Base-by-base conservation (phyloP, 75 land plant genomes). In the Adiantum capillusveneris region DNA sequence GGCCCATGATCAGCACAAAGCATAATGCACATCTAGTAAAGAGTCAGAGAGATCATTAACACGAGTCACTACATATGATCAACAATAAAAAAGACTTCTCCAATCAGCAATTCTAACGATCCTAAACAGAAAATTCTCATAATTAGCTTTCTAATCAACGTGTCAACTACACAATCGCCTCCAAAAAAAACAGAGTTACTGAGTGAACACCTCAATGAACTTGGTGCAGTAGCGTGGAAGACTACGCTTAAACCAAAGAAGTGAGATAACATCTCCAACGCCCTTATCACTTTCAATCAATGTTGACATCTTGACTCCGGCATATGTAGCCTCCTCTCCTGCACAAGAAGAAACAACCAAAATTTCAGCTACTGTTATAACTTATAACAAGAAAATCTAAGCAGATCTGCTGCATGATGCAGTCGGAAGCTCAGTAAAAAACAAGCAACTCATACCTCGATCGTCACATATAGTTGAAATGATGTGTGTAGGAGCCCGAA, bases 1-100 rank as follows among this genome's bases (percentile, higher is more conserved):
- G 99, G 99, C 39, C 99, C 99, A 57, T 95, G 99, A 39, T 95
- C 99, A 29, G 99, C 96, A 78, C 99, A 95, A n/a, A 95, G 63
- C 88, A 95, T 80, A 36, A 95, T 74, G 74, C 92, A 95, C 48
- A 95, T 95, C 96, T 93, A 84, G 49, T 5, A 46, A 1, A 46
- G 17, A 17, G 14, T 7, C 21, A 46, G 49, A 17, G 49, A 17
- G 14, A 20, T 14, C 3, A 5, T 9, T 13, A 39, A n/a, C n/a
- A n/a, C n/a, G n/a, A n/a, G n/a, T n/a, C n/a, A n/a, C n/a, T n/a
- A n/a, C n/a, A n/a, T n/a, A n/a, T n/a, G n/a, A n/a, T n/a, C n/a
- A n/a, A n/a, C n/a, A n/a, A n/a, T n/a, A n/a, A n/a, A n/a, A n/a
- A n/a, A n/a, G n/a, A n/a, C n/a, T n/a, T n/a, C n/a, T n/a, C n/a